These are phyloP conservation scores for Hyaloscypha variabilis DNA, from an alignment of 495 filamentous ascomycete species.

Conservation along the genomic window DNA sequence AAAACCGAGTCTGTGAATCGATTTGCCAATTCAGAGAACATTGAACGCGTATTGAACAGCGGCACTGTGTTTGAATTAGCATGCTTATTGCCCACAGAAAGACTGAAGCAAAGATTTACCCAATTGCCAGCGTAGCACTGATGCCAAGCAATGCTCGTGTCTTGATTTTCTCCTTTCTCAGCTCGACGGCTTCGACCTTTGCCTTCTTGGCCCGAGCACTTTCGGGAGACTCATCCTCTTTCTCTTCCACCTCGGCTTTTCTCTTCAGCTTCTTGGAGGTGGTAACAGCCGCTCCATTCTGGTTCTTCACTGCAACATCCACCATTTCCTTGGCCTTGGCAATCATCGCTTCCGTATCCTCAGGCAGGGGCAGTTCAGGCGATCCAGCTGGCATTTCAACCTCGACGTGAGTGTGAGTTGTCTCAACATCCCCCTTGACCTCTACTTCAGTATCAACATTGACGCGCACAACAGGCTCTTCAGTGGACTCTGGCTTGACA, in stretches of 20 bases:
- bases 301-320: slow-evolving; percentile 67
- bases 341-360: slow-evolving; percentile 79
- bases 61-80: slow-evolving; percentile 21
- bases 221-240: slow-evolving; percentile 41
- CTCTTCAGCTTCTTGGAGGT: slow-evolving; percentile 67
- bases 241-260: slow-evolving; percentile 74
- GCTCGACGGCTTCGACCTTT: slow-evolving; percentile 70
- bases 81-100: background rate
- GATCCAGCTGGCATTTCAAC: slow-evolving; percentile 72
- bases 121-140: slow-evolving; percentile 80
- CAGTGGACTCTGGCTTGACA: slow-evolving; percentile 42
- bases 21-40: slow-evolving; percentile 19
- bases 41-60: slow-evolving; percentile 31
- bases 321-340: slow-evolving; percentile 90
- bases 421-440: slow-evolving; percentile 64
- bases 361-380: slow-evolving; percentile 70
- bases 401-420: slow-evolving; percentile 75
- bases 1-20: background rate
- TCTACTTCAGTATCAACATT: slow-evolving; percentile 69
- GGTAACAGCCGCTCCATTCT: slow-evolving; percentile 43
- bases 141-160: slow-evolving; percentile 84
- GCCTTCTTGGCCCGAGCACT: slow-evolving; percentile 72
- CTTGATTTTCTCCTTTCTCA: slow-evolving; percentile 81
- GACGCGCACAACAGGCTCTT: slow-evolving; percentile 65
- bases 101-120: slow-evolving; percentile 59